Base-by-base conservation (phyloP, 345 rosid species). In the Corchorus olitorius region DNA sequence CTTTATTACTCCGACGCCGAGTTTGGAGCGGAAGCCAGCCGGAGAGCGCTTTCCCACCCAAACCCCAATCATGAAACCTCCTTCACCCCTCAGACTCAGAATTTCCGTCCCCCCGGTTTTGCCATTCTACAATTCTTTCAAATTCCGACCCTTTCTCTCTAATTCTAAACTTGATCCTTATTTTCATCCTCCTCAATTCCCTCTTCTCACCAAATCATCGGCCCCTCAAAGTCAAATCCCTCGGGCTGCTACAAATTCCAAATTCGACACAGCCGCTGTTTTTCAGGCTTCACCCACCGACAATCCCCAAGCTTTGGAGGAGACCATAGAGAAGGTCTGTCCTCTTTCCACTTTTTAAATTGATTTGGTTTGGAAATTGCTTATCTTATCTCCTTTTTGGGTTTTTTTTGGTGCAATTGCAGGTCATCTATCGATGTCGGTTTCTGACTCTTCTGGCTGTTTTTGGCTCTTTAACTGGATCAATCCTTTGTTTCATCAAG, bases 401-500 rank as follows among this genome's bases (percentile, higher is more conserved):
- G 61, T 71, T 14, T 49, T 54, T 4, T 17, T 66, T 48, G n/a
- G n/a, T 27, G 27, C 27, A 27, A 27, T 27, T 80, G 61, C 73
- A 94, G 97, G 82, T 65, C 9, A 91, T 92, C 46, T 92, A 94
- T 82, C 15, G 85, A 73, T 91, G 90, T 78, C 85, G 98, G 66
- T 94, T 92, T 85, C 73, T 94, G 90, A 80, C 93, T 63, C 70
- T 92, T 73, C 90, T 92, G 27, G 97, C 89, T 65, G 93, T 93
- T 52, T 76, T 86, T 54, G 97, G 98, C 3, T 92, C 97, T 73
- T 72, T 94, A 78, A 53, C 87, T 0, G 98, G 98, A 43, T 91
- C 97, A 37, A 63, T 94, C 59, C 77, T 90, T 19, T 92, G 97
- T 80, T 94, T 94, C 84, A 79, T 92, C 80, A 91, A 91, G 97